Conservation (phyloP, 257 asterid genomes). For the Cruciata laevipes region DNA sequence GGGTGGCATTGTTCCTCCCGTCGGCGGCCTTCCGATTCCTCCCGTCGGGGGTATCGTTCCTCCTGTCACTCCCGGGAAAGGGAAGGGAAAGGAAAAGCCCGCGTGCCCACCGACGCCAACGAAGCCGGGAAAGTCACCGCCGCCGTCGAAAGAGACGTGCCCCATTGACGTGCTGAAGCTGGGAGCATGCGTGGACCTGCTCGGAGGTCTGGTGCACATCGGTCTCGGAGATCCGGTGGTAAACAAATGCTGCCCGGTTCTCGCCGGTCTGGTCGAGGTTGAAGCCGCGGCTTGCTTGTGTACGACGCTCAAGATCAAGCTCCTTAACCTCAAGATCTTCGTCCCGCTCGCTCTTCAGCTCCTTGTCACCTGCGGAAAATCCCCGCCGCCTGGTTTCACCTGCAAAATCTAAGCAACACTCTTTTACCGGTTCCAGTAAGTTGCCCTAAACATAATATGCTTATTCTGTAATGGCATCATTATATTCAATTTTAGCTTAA, state of each 20-base stretch:
- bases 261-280: conserved; percentile 52
- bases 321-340: conserved; percentile 48
- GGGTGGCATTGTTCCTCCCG: too few species aligned
- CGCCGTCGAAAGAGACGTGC: conserved; percentile 31
- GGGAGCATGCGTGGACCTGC: conserved; percentile 80
- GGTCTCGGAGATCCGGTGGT: conserved; percentile 68
- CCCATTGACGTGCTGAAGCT: conserved; percentile 68
- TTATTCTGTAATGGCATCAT: not conserved
- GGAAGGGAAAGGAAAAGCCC: conserved; percentile 6
- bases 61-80: conserved; percentile 7
- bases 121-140: conserved; percentile 10
- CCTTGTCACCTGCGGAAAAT: conserved; percentile 66
- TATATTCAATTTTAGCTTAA: too few species aligned
- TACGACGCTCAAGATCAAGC: conserved; percentile 57
- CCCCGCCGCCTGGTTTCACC: conserved; percentile 90
- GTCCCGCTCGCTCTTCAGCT: conserved; percentile 85
- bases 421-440: not conserved
- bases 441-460: too few species aligned
- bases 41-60: conserved; percentile 14
- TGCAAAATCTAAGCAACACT: conserved; percentile 22
- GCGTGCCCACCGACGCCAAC: conserved; percentile 26
- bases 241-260: conserved; percentile 69
- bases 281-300: conserved; percentile 84
- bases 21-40: conserved; percentile 10
- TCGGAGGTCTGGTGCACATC: conserved; percentile 61